Evolutionary conservation across 768 basidiomycete species (phyloP).

Genomic region (Mycena leptocephala): DNA sequence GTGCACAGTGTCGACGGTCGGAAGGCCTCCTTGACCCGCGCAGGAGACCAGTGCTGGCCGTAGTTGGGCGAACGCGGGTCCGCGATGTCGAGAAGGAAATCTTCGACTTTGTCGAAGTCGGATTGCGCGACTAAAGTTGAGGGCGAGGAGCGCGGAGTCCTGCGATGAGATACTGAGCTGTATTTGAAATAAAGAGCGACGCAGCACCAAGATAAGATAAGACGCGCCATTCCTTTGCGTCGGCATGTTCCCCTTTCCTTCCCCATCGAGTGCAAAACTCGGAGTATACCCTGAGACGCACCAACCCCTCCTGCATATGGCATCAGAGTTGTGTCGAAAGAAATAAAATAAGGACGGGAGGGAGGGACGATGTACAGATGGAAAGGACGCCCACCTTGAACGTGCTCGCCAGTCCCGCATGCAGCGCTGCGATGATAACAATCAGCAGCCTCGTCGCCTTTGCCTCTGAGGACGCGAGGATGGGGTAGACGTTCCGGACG

Average conservation of each 20-base stretch:
- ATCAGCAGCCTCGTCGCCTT: constrained; percentile 90
- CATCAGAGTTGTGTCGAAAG: no score
- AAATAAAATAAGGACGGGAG: no score
- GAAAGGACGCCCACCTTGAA: no score
- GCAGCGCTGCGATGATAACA: constrained; percentile 80
- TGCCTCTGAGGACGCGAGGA: constrained; percentile 92
- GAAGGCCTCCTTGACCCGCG: constrained; percentile 22
- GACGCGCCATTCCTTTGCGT: no score
- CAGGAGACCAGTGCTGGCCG: constrained; percentile 23
- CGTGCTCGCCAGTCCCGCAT: constrained; percentile 85
- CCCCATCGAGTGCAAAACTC: no score
- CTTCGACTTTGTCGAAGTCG: constrained; percentile 6
- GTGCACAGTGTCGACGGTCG: constrained; percentile 14
- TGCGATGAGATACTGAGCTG: no score
- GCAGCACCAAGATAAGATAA: no score
- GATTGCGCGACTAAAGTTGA: constrained; percentile 16
- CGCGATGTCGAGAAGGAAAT: constrained; percentile 15
- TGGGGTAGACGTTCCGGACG: constrained; percentile 88
- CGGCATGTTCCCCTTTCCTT: no score
- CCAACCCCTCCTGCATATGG: no score
- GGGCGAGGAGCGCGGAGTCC: constrained; percentile 19
- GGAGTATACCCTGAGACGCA: no score
- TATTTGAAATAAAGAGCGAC: no score
- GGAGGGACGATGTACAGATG: no score
- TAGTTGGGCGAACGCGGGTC: constrained; percentile 21